Conservation (phyloP, 108 stramenopile genomes). For the Skeletonema marinoi region DNA sequence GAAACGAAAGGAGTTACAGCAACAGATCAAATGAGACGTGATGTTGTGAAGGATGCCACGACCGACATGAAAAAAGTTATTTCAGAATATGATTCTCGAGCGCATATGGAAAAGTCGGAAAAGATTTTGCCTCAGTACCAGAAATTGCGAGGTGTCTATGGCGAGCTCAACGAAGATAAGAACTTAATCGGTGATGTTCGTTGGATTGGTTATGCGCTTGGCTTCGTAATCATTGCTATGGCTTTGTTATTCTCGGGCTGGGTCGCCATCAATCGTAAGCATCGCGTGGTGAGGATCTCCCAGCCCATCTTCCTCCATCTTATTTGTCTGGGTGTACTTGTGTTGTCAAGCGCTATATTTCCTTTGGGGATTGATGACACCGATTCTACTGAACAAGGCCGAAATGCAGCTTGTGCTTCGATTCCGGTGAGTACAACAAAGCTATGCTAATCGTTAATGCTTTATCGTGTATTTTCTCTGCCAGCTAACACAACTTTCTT, state of each 20-base stretch:
- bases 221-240: not conserved
- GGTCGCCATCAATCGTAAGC: constrained; percentile 4
- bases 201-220: constrained; percentile 2
- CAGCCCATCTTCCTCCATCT: constrained; percentile 64
- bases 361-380: constrained; percentile 6
- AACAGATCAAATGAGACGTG: not conserved
- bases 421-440: not conserved
- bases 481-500: not conserved
- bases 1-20: not conserved
- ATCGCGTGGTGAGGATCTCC: constrained; percentile 4
- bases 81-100: not conserved
- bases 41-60: not conserved
- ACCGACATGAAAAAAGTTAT: not conserved
- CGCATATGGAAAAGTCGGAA: not conserved
- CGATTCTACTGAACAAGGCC: not conserved
- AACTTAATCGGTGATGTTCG: not conserved
- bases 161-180: not conserved
- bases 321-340: constrained; percentile 54
- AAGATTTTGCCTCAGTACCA: constrained; percentile 1
- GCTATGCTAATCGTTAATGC: not conserved
- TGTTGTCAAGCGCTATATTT: constrained; percentile 38
- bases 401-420: not conserved
- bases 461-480: not conserved
- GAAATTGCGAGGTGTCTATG: constrained; percentile 2
- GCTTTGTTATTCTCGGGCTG: not conserved